These are phyloP conservation scores for Phytophthora sp. DNA, from an alignment of 352 stramenopile species.

Conservation along the genomic window DNA sequence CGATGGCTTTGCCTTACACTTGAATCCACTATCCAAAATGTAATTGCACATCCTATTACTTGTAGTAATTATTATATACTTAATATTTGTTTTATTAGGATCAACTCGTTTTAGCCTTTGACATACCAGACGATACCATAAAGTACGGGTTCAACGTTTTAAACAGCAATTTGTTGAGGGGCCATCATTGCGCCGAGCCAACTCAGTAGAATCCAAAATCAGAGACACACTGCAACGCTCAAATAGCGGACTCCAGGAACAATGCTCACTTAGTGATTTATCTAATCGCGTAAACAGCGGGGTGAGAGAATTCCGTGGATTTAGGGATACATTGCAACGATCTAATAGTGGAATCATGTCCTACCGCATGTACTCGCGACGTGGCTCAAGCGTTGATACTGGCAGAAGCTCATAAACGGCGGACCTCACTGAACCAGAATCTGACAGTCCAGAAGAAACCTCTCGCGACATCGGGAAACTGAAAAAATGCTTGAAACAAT, in stretches of 20 bases:
- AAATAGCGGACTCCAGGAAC: not conserved
- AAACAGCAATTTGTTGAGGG: constrained; percentile 3
- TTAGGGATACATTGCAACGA: not conserved
- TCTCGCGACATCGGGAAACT: not conserved
- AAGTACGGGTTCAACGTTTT: constrained; percentile 27
- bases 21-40: too few relatives aligned
- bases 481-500: not conserved
- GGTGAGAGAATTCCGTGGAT: not conserved
- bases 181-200: not conserved
- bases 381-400: not conserved
- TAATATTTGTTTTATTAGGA: too few relatives aligned
- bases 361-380: not conserved
- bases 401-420: not conserved
- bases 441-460: not conserved
- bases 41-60: too few relatives aligned
- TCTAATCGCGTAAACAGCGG: not conserved
- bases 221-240: constrained; percentile 2
- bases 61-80: too few relatives aligned
- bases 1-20: too few relatives aligned
- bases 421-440: not conserved
- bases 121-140: constrained; percentile 18
- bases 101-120: too few relatives aligned
- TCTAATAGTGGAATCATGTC: not conserved
- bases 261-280: not conserved
- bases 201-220: constrained; percentile 2